Base-by-base conservation (phyloP, 2,329 filamentous ascomycete species). In the Fusarium sp. region DNA sequence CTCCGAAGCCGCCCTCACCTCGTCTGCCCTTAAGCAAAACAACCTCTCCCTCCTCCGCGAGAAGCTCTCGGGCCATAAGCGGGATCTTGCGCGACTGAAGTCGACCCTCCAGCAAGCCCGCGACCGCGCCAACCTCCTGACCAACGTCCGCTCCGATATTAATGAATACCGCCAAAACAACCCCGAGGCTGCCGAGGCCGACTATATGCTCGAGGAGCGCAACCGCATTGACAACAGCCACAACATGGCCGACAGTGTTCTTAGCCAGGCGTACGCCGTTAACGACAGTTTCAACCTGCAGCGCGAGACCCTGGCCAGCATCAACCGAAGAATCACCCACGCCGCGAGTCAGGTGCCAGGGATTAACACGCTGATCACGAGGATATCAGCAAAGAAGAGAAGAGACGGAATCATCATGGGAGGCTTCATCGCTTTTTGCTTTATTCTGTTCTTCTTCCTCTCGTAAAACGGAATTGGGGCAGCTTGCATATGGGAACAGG, bases 201-300 rank as follows among this genome's bases (percentile, higher is more conserved):
- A 99, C 71, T 99, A 98, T 86, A 98, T 99, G 95, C 89, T 99
- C 31, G 93, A 94, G 78, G 97, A 99, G 88, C 90, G 97, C 61
- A 86, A 88, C 72, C 90, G 94, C 74, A 91, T 99, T 80, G 97
- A 99, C 81, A 93, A 95, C 81, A 97, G 94, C 80, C 93, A 98
- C 84, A 93, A 91, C 77, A 92, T 97, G 87, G 93, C 95, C 57
- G 97, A 99, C 82, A 93, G 91, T 72, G 95, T 99, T 37, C 88
- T 99, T 69, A 95, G 93, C 81, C 97, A 98, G 86, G 97, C 97
- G 9, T 99, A 99, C 84, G 95, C 96, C 13, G 95, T 98, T 63
- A 97, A 98, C 81, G 95, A 98, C 85, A 95, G 88, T 82, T 98
- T 99, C 82, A 88, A 90, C 16, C 80, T 95, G 65, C 97, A 99